Percentiles rank a stretch among this genome's conserved stretches.
phyloP scores from a whole-genome alignment of 148 eudicot species.

The Pouteria glomerata region DNA sequence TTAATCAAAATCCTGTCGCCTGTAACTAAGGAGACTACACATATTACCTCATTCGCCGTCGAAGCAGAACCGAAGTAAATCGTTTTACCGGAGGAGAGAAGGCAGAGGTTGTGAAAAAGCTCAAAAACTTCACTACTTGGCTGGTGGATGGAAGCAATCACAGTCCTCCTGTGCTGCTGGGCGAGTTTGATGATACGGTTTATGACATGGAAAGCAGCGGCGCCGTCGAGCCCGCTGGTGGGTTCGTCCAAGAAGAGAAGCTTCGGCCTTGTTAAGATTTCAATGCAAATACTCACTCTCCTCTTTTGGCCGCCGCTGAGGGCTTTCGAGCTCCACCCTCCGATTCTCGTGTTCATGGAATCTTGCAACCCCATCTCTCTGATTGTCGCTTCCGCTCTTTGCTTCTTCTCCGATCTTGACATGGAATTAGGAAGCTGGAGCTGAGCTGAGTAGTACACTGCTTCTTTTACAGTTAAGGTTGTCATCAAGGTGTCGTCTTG shows the following conservation, averaged over 20 bases:
- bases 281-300: conserved; percentile 36
- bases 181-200: conserved; percentile 10
- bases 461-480: conserved; percentile 30
- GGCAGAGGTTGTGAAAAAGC: conserved; percentile 46
- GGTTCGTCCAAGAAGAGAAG: conserved; percentile 29
- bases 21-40: too few species aligned
- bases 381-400: conserved; percentile 27
- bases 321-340: conserved; percentile 32
- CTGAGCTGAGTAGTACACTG: conserved; percentile 29
- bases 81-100: conserved; percentile 44
- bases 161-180: conserved; percentile 13
- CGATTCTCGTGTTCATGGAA: conserved; percentile 31
- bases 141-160: conserved; percentile 14
- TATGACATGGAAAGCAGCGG: conserved; percentile 18
- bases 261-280: conserved; percentile 23
- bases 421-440: conserved; percentile 34
- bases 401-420: conserved; percentile 29
- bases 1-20: too few species aligned
- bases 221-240: conserved; percentile 15
- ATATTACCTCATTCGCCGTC: conserved; percentile 48
- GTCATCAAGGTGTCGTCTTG: conserved; percentile 37
- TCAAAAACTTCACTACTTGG: conserved; percentile 17
- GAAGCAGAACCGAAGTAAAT: conserved; percentile 53
- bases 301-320: conserved; percentile 37
- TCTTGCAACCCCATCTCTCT: conserved; percentile 33